Conservation (phyloP, 2,329 filamentous ascomycete species). For the Aureobasidium pullulans region DNA sequence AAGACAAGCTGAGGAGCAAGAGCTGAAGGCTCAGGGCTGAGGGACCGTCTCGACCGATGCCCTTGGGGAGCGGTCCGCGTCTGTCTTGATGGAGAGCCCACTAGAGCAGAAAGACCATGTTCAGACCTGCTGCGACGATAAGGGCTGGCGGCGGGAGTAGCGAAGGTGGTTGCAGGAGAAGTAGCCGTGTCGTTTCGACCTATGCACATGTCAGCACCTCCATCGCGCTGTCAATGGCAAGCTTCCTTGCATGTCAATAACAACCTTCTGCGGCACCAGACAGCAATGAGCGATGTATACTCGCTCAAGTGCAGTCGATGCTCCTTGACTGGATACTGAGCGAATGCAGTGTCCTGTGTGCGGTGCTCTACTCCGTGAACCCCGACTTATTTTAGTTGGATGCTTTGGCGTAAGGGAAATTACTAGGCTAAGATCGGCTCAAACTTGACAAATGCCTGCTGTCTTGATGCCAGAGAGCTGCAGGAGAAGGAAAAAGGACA, state of each 20-base stretch:
- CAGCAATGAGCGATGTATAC: constrained; percentile 14
- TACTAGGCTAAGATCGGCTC: not conserved
- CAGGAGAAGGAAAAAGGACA: not conserved
- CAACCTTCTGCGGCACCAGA: not conserved
- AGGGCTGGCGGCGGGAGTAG: not conserved
- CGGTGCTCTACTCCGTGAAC: not conserved
- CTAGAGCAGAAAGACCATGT: constrained; percentile 3
- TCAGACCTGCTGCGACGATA: constrained; percentile 6
- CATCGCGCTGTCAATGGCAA: too few species aligned
- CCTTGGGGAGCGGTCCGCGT: constrained; percentile 2
- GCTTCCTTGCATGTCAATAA: not conserved
- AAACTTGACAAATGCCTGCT: not conserved
- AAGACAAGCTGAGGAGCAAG: constrained; percentile 2
- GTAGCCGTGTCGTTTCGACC: not conserved
- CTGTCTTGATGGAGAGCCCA: not conserved
- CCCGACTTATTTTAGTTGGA: not conserved
- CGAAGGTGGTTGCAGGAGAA: not conserved
- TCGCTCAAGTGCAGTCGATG: constrained; percentile 16
- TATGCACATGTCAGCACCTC: not conserved
- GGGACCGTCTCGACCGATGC: constrained; percentile 2
- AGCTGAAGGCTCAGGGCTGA: not conserved
- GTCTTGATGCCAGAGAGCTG: not conserved
- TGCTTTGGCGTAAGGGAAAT: not conserved
- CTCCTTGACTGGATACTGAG: not conserved
- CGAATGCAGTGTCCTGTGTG: not conserved